Evolutionary conservation across 345 rosid genomes (phyloP), one percentile per base, ranked within the genome.

Genomic region (Balakata baccata): DNA sequence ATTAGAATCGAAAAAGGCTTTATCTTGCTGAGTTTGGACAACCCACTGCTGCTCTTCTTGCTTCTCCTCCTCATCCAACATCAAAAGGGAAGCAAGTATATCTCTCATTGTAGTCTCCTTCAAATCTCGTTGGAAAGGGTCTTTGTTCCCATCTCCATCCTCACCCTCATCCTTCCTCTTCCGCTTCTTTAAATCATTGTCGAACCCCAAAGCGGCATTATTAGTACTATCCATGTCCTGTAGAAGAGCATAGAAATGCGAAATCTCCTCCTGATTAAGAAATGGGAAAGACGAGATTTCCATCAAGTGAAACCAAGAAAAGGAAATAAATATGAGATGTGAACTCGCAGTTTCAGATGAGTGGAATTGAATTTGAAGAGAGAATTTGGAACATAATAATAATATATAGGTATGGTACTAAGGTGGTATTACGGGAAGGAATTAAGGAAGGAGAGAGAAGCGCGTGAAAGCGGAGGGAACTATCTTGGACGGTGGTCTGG

Each of bases 51-150:
- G 79, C 4, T 77, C 78, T 51, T 86, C 88, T 41, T 80, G 89
- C 68, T 81, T 87, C 10, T 89, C 96, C 66, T 87, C 94, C 66
- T 89, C 96, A 43, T 90, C 92, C 16, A 89, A 64, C 8, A 84
- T 8, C 69, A 90, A 46, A 64, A 86, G 61, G 17, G 96, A 87
- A 0, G 89, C 78, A 47, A 92, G 83, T 70, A 87, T 81, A 49
- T 73, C 82, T 18, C 70, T 75, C 74, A 78, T 47, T 54, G 77
- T 39, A 46, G 25, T 52, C 11, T 68, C 69, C 71, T 49, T 41
- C 47, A 46, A 16, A 18, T 43, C 54, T 4, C 22, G 63, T 52
- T 64, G 50, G 6, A 65, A 45, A 11, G 11, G 38, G 20, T 22
- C n/a, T 51, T 25, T 38, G 1, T 37, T 49, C 10, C 23, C 59